Evolutionary conservation across 2,329 filamentous ascomycete species (phyloP).

Genomic region (Didymosphaeria variabile): DNA sequence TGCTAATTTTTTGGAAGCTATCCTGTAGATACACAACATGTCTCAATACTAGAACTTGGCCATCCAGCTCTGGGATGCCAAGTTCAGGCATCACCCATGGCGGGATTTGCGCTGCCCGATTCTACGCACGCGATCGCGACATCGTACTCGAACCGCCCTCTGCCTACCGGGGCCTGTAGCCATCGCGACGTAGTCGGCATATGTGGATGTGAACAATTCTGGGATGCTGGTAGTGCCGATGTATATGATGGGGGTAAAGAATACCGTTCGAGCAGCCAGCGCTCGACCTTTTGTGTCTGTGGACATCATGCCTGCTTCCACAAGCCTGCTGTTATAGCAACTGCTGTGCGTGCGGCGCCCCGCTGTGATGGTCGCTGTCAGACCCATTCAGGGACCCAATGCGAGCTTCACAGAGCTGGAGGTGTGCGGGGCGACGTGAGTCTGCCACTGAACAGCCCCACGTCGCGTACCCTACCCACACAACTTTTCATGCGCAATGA

Average conservation of each 20-base stretch:
- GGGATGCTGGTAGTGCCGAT: constrained; percentile 50
- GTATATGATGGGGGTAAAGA: constrained; percentile 40
- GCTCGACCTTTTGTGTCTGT: constrained; percentile 60
- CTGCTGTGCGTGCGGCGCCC: constrained; percentile 18
- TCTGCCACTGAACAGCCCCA: constrained; percentile 11
- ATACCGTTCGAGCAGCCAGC: constrained; percentile 36
- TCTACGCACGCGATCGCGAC: constrained; percentile 26
- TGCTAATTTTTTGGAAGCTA: constrained; percentile 39
- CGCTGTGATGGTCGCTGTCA: constrained; percentile 28
- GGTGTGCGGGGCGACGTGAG: constrained; percentile 17
- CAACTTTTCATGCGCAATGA: constrained; percentile 27
- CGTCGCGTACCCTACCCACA: constrained; percentile 15
- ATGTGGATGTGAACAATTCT: constrained; percentile 66
- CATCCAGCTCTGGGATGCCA: constrained; percentile 42
- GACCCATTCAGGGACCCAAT: constrained; percentile 23
- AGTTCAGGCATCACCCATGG: constrained; percentile 44
- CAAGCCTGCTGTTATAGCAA: constrained; percentile 25
- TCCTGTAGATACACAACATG: constrained; percentile 35
- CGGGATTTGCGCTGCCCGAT: constrained; percentile 39
- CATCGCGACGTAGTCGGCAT: constrained; percentile 59
- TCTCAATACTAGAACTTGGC: constrained; percentile 38
- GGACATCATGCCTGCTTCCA: constrained; percentile 68
- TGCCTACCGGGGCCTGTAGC: constrained; percentile 64
- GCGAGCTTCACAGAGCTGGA: constrained; percentile 23
- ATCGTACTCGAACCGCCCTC: constrained; percentile 38